Conservation (phyloP, 2,329 filamentous ascomycete species). For the Zopfia rhizophila region DNA sequence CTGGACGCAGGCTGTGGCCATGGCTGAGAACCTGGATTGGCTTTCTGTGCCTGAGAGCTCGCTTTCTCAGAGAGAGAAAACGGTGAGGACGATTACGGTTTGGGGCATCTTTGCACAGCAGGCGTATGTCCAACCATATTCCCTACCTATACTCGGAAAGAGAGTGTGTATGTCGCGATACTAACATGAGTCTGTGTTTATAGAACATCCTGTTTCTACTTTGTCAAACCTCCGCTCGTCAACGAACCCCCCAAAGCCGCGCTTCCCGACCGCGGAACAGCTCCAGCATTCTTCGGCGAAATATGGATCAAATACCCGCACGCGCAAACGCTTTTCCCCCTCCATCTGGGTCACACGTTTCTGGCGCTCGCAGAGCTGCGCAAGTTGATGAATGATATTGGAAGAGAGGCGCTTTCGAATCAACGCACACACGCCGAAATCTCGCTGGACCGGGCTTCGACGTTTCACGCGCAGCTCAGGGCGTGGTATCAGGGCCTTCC, state of each 20-base stretch:
- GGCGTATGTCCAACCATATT: too few species aligned
- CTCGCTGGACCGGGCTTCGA: constrained; percentile 2
- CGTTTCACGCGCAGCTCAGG: constrained; percentile 5
- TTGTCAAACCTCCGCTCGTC: constrained; percentile 8
- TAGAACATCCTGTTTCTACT: constrained; percentile 13
- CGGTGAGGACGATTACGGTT: constrained; percentile 12
- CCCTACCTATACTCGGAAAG: too few species aligned
- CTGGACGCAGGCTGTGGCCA: constrained; percentile 17
- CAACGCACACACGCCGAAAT: too few species aligned
- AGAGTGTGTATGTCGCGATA: too few species aligned
- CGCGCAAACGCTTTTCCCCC: constrained; percentile 2
- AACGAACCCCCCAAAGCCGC: constrained; percentile 1
- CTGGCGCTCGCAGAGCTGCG: constrained; percentile 7
- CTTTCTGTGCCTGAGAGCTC: constrained; percentile 22
- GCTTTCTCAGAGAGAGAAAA: constrained; percentile 10
- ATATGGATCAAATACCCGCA: constrained; percentile 15
- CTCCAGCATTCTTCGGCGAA: constrained; percentile 8
- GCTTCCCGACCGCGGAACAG: neutral
- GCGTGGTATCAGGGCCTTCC: constrained; percentile 14
- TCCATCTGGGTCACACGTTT: constrained; percentile 10
- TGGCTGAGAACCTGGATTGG: constrained; percentile 26
- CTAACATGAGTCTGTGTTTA: too few species aligned
- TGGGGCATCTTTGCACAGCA: constrained; percentile 17
- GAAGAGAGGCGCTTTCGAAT: constrained; percentile 10
- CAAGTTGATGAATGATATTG: constrained; percentile 18